Evolutionary conservation across 2,329 filamentous ascomycete species (phyloP), one percentile per base, ranked within the genome.

Genomic region (Aphanocladium album): DNA sequence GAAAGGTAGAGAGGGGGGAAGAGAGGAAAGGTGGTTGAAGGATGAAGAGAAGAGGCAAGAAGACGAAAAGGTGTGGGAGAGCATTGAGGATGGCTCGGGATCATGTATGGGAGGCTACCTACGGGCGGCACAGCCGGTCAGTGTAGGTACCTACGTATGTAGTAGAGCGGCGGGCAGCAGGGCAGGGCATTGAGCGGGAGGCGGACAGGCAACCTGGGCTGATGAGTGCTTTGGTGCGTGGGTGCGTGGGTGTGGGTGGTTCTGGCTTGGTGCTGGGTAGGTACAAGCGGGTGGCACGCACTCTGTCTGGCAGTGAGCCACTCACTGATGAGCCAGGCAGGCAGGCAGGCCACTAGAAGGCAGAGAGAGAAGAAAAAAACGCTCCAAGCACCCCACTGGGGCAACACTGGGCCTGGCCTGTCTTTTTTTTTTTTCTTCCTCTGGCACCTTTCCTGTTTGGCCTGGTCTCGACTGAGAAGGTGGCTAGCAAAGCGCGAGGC

Each of bases 111-210:
- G 17, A 37, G 19, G n/a, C n/a, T 6, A 47, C 6, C 64, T 67
- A 65, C 63, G 66, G 65, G 67, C 64, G 65, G 64, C 65, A 62
- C 61, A 66, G 60, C 62, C 63, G 60, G 66, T 61, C 37, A 39
- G 25, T 51, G 33, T 21, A 16, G 23, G 12, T 37, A 46, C 21
- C n/a, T n/a, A n/a, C n/a, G n/a, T n/a, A n/a, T n/a, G n/a, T n/a
- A n/a, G n/a, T n/a, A n/a, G n/a, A n/a, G n/a, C n/a, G 52, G 52
- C 41, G 50, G 35, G 25, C 57, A 41, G 51, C 33, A 55, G 25
- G 54, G 27, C 53, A 43, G 33, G 43, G 21, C 27, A 23, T 17
- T n/a, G n/a, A n/a, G n/a, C n/a, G 52, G 19, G 21, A 41, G 35
- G 35, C 39, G 17, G 33, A n/a, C 33, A 35, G 33, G 33, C 33